phyloP scores from a whole-genome alignment of 148 eudicot genomes.

The Pharnaceum exiguum region DNA sequence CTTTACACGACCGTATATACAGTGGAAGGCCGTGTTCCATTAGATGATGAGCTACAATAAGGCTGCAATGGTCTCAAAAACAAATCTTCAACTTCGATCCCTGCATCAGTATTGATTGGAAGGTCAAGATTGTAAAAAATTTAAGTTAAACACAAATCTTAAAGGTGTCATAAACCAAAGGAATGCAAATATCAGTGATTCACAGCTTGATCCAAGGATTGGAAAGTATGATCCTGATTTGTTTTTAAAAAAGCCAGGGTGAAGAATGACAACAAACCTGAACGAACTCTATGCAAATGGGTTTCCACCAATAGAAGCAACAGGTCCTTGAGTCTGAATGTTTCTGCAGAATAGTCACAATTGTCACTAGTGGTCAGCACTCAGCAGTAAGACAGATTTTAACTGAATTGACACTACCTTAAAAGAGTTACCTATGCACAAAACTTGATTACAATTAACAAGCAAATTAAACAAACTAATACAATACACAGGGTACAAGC shows the following conservation, averaged over 20 bases:
- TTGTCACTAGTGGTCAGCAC: neutral
- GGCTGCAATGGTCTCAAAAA: neutral
- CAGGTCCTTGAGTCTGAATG: slow-evolving; percentile 53
- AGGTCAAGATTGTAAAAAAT: neutral
- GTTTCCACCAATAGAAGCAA: slow-evolving; percentile 75
- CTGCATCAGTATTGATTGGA: neutral
- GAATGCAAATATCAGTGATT: neutral
- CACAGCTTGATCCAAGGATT: neutral
- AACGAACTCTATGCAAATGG: slow-evolving; percentile 57
- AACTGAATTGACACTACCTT: neutral
- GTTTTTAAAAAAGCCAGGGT: neutral
- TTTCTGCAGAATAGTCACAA: slow-evolving; percentile 41
- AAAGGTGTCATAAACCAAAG: no score
- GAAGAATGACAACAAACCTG: slow-evolving; percentile 1
- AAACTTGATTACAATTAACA: no score
- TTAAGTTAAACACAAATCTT: neutral
- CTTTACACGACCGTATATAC: neutral
- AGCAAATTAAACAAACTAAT: no score
- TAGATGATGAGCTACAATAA: neutral
- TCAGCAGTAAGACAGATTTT: neutral
- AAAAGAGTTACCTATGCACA: neutral
- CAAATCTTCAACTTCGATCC: neutral
- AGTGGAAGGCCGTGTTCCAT: neutral
- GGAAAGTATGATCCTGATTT: neutral
- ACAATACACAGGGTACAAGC: no score